Evolutionary conservation across 129 eudicot species (phyloP).

Genomic region (Chrysanthemum lavandulifolium): DNA sequence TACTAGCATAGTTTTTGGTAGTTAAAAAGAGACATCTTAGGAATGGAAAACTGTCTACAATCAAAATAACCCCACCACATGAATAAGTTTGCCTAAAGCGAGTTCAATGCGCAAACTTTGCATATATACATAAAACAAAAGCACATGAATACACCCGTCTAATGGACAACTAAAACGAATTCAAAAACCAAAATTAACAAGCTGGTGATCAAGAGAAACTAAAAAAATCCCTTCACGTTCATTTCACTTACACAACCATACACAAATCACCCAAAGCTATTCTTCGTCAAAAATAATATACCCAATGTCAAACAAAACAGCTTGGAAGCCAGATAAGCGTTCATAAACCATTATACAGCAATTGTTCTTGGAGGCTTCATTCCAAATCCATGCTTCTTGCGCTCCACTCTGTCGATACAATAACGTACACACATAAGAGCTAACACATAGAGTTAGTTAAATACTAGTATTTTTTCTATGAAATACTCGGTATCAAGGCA

Average conservation of each 20-base stretch:
- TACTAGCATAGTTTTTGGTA: background rate
- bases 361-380: slow-evolving; percentile 68
- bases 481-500: too few species aligned
- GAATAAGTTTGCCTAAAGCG: background rate
- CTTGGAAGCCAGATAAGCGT: background rate
- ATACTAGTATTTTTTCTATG: too few species aligned
- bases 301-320: slow-evolving; percentile 6
- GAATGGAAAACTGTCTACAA: too few species aligned
- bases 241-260: slow-evolving; percentile 13
- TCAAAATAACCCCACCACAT: background rate
- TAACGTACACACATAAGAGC: too few species aligned
- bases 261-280: slow-evolving; percentile 22
- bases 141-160: background rate
- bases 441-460: too few species aligned
- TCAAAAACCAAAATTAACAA: slow-evolving; percentile 21
- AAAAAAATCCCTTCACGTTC: slow-evolving; percentile 6
- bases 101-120: background rate
- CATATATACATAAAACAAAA: background rate
- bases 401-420: slow-evolving; percentile 63
- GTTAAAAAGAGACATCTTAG: too few species aligned
- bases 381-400: slow-evolving; percentile 85
- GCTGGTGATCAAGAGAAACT: background rate
- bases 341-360: slow-evolving; percentile 15
- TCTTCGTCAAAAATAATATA: slow-evolving; percentile 12
- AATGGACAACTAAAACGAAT: slow-evolving; percentile 6